These are phyloP conservation scores for Cicer chorassanicum DNA, from an alignment of 306 rosid genomes.

Conservation along the genomic window DNA sequence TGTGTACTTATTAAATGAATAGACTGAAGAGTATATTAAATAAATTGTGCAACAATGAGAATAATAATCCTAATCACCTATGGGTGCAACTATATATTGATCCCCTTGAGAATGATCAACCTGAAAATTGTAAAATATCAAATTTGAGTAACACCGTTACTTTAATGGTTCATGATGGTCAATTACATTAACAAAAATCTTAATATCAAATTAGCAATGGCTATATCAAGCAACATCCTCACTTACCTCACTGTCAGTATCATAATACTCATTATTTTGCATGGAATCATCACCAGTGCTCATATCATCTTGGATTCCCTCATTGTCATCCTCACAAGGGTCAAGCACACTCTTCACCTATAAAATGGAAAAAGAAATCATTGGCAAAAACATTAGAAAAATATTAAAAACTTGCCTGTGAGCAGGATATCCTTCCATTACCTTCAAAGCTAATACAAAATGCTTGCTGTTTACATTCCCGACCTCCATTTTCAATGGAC, in stretches of 20 bases:
- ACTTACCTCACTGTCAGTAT: slow-evolving; percentile 60
- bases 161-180: slow-evolving; percentile 17
- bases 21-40: slow-evolving; percentile 21
- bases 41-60: slow-evolving; percentile 4
- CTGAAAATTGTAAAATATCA: slow-evolving; percentile 52
- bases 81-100: slow-evolving; percentile 72
- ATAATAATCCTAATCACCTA: slow-evolving; percentile 54
- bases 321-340: slow-evolving; percentile 65
- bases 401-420: slow-evolving; percentile 15
- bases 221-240: slow-evolving; percentile 35
- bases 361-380: slow-evolving; percentile 31
- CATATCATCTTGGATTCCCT: slow-evolving; percentile 50
- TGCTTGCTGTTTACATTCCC: slow-evolving; percentile 98
- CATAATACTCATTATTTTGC: slow-evolving; percentile 52
- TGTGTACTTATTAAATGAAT: slow-evolving; percentile 24
- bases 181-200: slow-evolving; percentile 11
- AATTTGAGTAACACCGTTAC: slow-evolving; percentile 18
- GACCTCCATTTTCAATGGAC: slow-evolving; percentile 90
- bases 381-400: slow-evolving; percentile 25
- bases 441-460: slow-evolving; percentile 91
- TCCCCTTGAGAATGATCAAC: slow-evolving; percentile 68
- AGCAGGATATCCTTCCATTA: slow-evolving; percentile 48
- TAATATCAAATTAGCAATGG: slow-evolving; percentile 3
- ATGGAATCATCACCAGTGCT: slow-evolving; percentile 52
- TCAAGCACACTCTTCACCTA: slow-evolving; percentile 64